Conservation (phyloP, 139 green algal species). For the Pseudopediastrum boryanum region DNA sequence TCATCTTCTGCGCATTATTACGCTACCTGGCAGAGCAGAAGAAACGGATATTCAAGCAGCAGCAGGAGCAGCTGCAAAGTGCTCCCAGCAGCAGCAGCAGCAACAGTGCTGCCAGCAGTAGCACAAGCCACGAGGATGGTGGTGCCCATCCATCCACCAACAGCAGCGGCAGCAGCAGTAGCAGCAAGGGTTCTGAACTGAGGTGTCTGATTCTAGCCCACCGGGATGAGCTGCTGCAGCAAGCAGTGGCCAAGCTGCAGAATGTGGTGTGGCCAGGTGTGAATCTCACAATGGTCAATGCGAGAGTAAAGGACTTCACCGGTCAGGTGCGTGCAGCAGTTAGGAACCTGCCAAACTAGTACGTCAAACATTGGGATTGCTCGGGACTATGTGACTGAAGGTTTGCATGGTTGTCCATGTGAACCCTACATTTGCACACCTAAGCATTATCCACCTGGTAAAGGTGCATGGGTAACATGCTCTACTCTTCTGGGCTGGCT, state of each 20-base stretch:
- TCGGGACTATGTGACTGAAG: too few relatives aligned
- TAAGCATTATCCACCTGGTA: neutral
- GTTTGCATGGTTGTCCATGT: too few relatives aligned
- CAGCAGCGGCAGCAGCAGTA: conserved; percentile 3
- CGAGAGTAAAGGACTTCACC: neutral
- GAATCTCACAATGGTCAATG: conserved; percentile 18
- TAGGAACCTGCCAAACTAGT: too few relatives aligned
- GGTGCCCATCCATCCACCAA: neutral
- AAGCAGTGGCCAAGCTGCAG: neutral
- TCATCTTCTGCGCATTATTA: conserved; percentile 21
- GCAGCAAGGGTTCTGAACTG: neutral
- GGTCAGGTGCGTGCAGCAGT: conserved; percentile 32
- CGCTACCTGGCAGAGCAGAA: neutral
- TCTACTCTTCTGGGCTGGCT: too few relatives aligned
- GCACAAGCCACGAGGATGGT: neutral
- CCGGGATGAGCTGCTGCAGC: conserved; percentile 34
- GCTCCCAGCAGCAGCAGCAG: neutral
- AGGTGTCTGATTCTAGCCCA: conserved; percentile 35
- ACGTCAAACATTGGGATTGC: too few relatives aligned
- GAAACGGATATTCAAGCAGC: neutral
- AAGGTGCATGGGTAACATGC: neutral
- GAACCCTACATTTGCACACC: neutral
- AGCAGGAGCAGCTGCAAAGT: neutral
- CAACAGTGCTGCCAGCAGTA: neutral
- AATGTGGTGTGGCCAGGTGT: conserved; percentile 13